Conservation (phyloP, 768 basidiomycete species). For the Mycena alexandri region DNA sequence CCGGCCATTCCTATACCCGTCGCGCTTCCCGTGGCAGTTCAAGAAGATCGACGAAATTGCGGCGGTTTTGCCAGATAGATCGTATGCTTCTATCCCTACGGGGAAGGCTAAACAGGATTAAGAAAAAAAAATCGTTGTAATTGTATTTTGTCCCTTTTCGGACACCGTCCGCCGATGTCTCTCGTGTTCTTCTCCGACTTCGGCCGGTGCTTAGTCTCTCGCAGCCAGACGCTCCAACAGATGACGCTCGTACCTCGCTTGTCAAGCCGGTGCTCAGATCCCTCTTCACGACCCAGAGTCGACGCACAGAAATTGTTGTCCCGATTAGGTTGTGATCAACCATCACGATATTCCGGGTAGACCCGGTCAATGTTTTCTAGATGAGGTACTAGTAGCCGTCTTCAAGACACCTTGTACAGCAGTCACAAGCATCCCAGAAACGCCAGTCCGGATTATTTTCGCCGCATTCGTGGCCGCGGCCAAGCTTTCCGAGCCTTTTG, state of each 20-base stretch:
- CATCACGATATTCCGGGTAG: too few species aligned
- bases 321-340: too few species aligned
- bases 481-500: slow-evolving; percentile 62
- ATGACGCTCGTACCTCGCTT: too few species aligned
- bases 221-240: too few species aligned
- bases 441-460: slow-evolving; percentile 43
- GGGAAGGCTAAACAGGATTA: slow-evolving; percentile 37
- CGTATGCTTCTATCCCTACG: slow-evolving; percentile 40
- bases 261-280: too few species aligned
- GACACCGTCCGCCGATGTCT: too few species aligned
- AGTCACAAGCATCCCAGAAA: slow-evolving; percentile 45
- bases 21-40: slow-evolving; percentile 97
- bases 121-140: background rate
- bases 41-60: slow-evolving; percentile 93
- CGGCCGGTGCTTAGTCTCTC: too few species aligned
- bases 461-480: slow-evolving; percentile 50
- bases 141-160: slow-evolving; percentile 2
- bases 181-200: too few species aligned
- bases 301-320: too few species aligned
- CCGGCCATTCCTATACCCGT: slow-evolving; percentile 95
- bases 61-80: slow-evolving; percentile 79
- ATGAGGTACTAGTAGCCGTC: background rate
- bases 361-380: slow-evolving; percentile 8
- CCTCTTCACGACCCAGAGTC: too few species aligned
- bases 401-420: slow-evolving; percentile 48